Evolutionary conservation across 129 eudicot species (phyloP), one percentile per base, ranked within the genome.

Genomic region (Smallanthus sonchifolius): DNA sequence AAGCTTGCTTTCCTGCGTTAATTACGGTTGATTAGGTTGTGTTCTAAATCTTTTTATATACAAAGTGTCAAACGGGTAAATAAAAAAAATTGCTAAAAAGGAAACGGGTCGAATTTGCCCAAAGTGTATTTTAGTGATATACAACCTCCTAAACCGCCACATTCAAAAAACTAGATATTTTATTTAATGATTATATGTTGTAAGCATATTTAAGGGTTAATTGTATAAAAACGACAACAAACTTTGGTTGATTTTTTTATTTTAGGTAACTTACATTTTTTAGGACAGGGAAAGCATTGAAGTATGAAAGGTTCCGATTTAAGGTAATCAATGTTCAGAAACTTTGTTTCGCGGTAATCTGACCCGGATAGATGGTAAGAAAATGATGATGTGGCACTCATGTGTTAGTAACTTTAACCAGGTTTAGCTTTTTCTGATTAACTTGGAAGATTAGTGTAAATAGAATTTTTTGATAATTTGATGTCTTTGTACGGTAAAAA

Each of bases 1-100:
- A 8, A 92, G 87, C 82, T 82, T 92, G 2, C 48, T 82, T 68
- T 92, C 91, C 97, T 92, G 88, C 69, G 65, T 35, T 37, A 32
- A 65, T 78, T 63, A 3, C 4, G 13, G 39, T 17, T 60, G 32
- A 51, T 71, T 19, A 78, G 54, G 6, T 36, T 69, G 2, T 8
- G 20, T 16, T 13, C 42, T 4, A 43, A 8, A 42, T 36, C 8
- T 40, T 7, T 17, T 42, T 24, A n/a, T 68, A 39, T 30, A 4
- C 24, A 0, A 52, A 16, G 59, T 16, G 59, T 52, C 24, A 52
- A 52, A n/a, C 11, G 17, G 55, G 55, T 48, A 15, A 7, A 19
- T 10, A 57, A 57, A 24, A 30, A 57, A 52, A 52, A 52, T 52
- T 1, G 59, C 59, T 52, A 17, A 52, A 49, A 19, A 17, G 9